Evolutionary conservation across 306 rosid species (phyloP), one percentile per base, ranked within the genome.

Genomic region (Aeschynomene evenia): DNA sequence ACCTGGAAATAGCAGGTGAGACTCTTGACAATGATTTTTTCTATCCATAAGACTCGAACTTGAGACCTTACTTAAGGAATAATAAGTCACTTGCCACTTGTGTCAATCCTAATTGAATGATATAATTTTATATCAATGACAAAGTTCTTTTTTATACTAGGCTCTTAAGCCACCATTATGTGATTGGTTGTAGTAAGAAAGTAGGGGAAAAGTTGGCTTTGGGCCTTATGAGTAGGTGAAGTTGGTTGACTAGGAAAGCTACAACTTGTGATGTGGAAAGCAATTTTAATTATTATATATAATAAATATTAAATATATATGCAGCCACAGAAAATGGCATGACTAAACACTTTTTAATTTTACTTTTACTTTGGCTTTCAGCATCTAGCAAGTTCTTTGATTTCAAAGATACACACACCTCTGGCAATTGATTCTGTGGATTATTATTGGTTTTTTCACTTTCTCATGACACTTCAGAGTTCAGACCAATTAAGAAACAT

Each of bases 161-260:
- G 5, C 28, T 2, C 61, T 58, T 53, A 5, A 21, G 70, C 55
- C 68, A 54, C 62, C 75, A 29, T 66, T 70, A 42, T 45, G 51
- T 45, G 51, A 45, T 45, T 45, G 8, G 51, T 45, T 45, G 20
- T 21, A 29, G 65, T 19, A 5, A 59, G 13, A 37, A 50, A 33
- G 20, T 63, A 50, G 1, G 46, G 9, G 23, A 66, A 62, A 60
- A 29, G 48, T n/a, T 5, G 43, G 3, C 22, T 29, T 66, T 53
- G 63, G 78, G 43, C 58, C 28, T 66, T 6, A 28, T 28, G 9
- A 21, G 43, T 63, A 49, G 82, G 87, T 73, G 80, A 64, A 74
- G 73, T 51, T 75, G 69, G 79, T 81, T 74, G 61, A 56, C 77
- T 43, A 21, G n/a, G 90, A 86, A 83, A 89, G 89, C 83, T 60